Base-by-base conservation (phyloP, 805 yeast species). In the Peterozyma toletana region DNA sequence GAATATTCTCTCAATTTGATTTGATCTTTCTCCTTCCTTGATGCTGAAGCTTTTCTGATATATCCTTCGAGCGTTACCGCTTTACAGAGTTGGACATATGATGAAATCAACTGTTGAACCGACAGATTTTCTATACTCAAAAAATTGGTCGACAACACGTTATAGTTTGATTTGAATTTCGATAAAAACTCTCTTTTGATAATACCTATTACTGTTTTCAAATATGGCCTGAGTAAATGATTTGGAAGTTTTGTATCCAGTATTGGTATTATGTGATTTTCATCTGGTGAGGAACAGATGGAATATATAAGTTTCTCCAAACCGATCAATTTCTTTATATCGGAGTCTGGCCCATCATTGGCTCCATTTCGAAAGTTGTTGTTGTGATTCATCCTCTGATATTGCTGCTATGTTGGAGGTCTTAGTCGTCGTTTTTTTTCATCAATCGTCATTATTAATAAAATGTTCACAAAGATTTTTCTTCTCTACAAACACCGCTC, bases 101-200 rank as follows among this genome's bases (percentile, higher is more conserved):
- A 30, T 3, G 37, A 40, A n/a, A 43, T 43, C 42, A 39, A 39
- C 33, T 30, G 31, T 13, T 43, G 39, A 11, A 43, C 42, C 16
- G 29, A 16, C 9, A 13, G n/a, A 4, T 33, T 29, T 11, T 38
- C 14, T 18, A 17, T 29, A 10, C 30, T 43, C 39, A 43, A 30
- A 39, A 29, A 43, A 18, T n/a, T 36, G 29, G 39, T 31, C 17
- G 40, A 39, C 5, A 39, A 31, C 37, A 39, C 16, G 30, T 36
- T 35, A 33, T 43, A 43, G 14, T 39, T 39, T 10, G 37, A 11
- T 30, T 35, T 35, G 31, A 38, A 43, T 17, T 27, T 39, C 13
- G 35, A n/a, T 21, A 43, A 31, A 39, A 43, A 39, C 29, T 39
- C 42, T 14, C 33, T 35, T 37, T 39, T 35, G 3, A 39, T 18